Conservation (phyloP, 1,139 yeast genomes). For the Taphrina flavorubra region DNA sequence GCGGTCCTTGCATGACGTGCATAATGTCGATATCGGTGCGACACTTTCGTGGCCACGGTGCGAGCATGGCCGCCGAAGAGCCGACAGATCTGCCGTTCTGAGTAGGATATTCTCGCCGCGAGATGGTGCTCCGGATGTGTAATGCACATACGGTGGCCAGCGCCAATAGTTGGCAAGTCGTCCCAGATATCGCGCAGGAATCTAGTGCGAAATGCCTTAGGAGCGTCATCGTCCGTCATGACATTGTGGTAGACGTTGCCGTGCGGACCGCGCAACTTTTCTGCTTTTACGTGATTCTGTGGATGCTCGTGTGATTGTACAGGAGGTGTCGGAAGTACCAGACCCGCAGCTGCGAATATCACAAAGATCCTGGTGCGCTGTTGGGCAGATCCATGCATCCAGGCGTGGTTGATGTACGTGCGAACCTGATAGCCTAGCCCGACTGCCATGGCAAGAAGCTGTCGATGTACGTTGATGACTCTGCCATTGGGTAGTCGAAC, state of each 20-base stretch:
- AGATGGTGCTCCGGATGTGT: conserved; percentile 13
- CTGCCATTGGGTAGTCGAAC: conserved; percentile 7
- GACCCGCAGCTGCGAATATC: conserved; percentile 10
- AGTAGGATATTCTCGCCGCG: background rate
- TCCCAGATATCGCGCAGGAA: conserved; percentile 3
- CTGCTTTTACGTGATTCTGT: background rate
- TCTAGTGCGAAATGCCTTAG: conserved; percentile 9
- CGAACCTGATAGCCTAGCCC: conserved; percentile 26
- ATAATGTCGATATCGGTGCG: background rate
- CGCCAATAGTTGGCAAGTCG: conserved; percentile 23
- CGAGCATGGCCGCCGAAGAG: conserved; percentile 1
- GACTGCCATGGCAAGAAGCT: conserved; percentile 15
- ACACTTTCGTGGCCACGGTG: conserved; percentile 2
- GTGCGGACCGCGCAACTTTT: conserved; percentile 1
- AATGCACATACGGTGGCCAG: background rate
- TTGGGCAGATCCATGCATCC: conserved; percentile 23
- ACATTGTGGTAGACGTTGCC: conserved; percentile 8
- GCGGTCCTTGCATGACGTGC: conserved; percentile 2
- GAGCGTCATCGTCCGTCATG: background rate
- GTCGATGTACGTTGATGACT: conserved; percentile 12
- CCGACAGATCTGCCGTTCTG: background rate
- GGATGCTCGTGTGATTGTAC: conserved; percentile 22
- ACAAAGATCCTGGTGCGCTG: conserved; percentile 16
- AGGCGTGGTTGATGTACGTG: conserved; percentile 3
- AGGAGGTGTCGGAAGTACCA: conserved; percentile 17